Conservation (phyloP, 306 rosid genomes). For the Dalbergia cultrata region DNA sequence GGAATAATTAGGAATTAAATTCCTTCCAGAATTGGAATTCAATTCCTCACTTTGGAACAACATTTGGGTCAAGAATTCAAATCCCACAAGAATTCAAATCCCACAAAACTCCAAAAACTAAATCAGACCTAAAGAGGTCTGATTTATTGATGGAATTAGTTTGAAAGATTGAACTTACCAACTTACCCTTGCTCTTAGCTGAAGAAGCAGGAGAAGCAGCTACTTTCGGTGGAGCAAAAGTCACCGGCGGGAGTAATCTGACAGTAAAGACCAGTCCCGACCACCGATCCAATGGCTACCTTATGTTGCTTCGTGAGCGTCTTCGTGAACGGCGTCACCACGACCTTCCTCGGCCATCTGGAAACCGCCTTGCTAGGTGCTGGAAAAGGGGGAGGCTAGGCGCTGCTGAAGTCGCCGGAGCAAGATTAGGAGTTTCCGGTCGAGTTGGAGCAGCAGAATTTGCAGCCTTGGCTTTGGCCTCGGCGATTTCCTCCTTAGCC, state of each 20-base stretch:
- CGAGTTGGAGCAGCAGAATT: constrained; percentile 58
- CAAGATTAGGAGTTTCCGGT: constrained; percentile 50
- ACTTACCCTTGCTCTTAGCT: neutral
- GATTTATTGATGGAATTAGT: too few species aligned
- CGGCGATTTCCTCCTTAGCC: constrained; percentile 78
- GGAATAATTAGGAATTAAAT: too few species aligned
- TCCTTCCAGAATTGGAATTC: too few species aligned
- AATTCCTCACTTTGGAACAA: too few species aligned
- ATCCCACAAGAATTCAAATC: too few species aligned
- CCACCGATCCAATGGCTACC: constrained; percentile 69
- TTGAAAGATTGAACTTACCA: too few species aligned
- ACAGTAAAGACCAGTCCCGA: constrained; percentile 80
- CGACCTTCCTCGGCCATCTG: constrained; percentile 66
- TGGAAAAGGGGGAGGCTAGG: constrained; percentile 46
- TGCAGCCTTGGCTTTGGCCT: constrained; percentile 77
- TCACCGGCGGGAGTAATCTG: constrained; percentile 57
- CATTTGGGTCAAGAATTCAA: too few species aligned
- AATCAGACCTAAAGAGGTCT: too few species aligned
- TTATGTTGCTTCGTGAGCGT: constrained; percentile 92
- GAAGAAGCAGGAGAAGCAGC: constrained; percentile 11
- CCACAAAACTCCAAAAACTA: too few species aligned
- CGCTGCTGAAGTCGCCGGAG: constrained; percentile 46
- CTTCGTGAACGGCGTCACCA: constrained; percentile 89
- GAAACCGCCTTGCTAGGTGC: constrained; percentile 49
- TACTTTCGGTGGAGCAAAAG: constrained; percentile 49